Base-by-base conservation (phyloP, 1,284 basidiomycete genomes). In the Apiotrichum porosum region DNA sequence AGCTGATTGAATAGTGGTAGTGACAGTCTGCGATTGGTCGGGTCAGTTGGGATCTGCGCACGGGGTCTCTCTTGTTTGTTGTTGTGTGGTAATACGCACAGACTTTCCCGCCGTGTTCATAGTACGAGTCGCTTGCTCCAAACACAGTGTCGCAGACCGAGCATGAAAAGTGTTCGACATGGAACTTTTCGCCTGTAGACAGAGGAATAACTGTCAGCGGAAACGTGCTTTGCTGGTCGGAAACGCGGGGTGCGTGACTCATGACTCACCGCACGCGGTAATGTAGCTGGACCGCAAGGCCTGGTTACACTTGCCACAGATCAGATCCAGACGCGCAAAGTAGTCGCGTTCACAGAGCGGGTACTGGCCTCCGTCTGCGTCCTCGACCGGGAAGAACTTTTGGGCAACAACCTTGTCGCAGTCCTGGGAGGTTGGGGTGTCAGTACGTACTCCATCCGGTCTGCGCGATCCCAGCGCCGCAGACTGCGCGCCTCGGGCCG, bases 81-180 rank as follows among this genome's bases (percentile, higher is more conserved):
- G 26, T 28, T 6, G 26, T 28, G 26, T 6, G n/a, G 15, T 15
- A n/a, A 9, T 35, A 72, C 71, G 58, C 54, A 73, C 71, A 98
- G 37, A 98, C 95, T 66, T 91, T 84, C 17, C 86, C 86, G 56
- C 90, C 88, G 68, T 98, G 95, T 74, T 99, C 94, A 71, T 99
- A 99, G 76, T 98, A 99, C 51, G 90, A 95, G 74, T 98, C 95
- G 68, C 94, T 89, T 5, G 94, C 91, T 9, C 95, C 95, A 69
- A 99, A 98, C 22, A 97, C 82, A 19, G 88, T 93, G 30, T 92
- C 81, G 74, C 95, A 98, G 52, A 95, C 83, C 5, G 92, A 97
- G 77, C 94, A 99, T 37, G 94, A 97, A 68, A 99, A 99, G 73
- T 98, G 95, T 75, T 99, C 95, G 61, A 98, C 93, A 73, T 99